phyloP scores from a whole-genome alignment of 108 stramenopile genomes.

The Pseudonitzschia multiseries region DNA sequence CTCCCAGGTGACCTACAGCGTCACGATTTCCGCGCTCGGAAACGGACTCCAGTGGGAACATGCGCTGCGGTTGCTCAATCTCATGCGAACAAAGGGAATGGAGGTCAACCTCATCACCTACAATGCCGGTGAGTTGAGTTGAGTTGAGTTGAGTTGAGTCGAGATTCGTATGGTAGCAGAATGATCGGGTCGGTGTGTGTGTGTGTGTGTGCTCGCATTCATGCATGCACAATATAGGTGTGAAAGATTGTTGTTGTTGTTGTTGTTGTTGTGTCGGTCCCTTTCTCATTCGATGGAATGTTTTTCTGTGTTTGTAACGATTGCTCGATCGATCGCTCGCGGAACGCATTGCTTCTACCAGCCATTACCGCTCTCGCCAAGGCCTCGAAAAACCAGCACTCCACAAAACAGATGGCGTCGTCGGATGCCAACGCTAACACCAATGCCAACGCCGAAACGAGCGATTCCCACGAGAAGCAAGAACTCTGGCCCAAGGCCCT shows the following conservation, averaged over 20 bases:
- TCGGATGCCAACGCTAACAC: neutral
- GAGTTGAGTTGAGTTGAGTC: neutral
- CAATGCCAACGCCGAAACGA: neutral
- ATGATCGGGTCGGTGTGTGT: too few relatives aligned
- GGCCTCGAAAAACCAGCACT: conserved; percentile 25
- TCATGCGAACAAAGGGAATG: conserved; percentile 62
- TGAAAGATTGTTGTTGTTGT: too few relatives aligned
- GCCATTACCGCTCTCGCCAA: conserved; percentile 74
- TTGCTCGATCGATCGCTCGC: too few relatives aligned
- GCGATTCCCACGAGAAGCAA: conserved; percentile 22
- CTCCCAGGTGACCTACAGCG: conserved; percentile 63
- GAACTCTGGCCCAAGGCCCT: conserved; percentile 55
- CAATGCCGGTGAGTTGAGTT: conserved; percentile 34
- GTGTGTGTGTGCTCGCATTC: too few relatives aligned
- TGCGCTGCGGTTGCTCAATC: conserved; percentile 61
- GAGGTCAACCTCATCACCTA: conserved; percentile 76
- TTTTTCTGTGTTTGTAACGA: too few relatives aligned
- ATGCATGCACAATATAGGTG: too few relatives aligned
- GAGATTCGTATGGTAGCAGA: too few relatives aligned
- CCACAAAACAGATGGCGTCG: neutral
- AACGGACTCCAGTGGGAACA: conserved; percentile 74
- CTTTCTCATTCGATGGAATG: too few relatives aligned
- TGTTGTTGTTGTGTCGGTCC: too few relatives aligned
- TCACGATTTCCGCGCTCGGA: conserved; percentile 75
- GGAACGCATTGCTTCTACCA: conserved; percentile 8